Percentiles rank a stretch among this genome's conserved stretches.
Evolutionary conservation across 768 basidiomycete species (phyloP).

Genomic region (Termitomyces sp.): DNA sequence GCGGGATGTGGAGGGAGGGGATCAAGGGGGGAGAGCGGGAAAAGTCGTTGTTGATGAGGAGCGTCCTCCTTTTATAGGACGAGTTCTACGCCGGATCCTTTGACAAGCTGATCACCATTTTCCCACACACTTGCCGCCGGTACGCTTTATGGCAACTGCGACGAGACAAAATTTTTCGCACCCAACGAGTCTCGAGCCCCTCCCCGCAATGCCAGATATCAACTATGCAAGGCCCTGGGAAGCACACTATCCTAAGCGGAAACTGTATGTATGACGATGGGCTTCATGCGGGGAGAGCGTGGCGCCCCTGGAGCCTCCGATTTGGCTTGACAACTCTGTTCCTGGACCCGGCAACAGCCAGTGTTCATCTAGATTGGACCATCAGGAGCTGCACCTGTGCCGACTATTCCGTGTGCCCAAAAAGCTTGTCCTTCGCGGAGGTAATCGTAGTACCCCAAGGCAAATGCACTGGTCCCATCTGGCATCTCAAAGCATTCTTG

Average conservation of each 20-base stretch:
- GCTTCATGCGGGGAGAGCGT: neutral
- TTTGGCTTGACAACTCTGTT: slow-evolving; percentile 2
- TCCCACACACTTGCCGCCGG: slow-evolving; percentile 22
- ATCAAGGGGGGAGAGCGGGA: slow-evolving; percentile 1
- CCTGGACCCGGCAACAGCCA: slow-evolving; percentile 6
- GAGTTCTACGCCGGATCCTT: slow-evolving; percentile 12
- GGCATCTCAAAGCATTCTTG: too few species aligned
- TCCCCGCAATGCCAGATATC: too few species aligned
- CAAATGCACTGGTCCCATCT: neutral
- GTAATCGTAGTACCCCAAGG: too few species aligned
- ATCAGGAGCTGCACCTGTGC: neutral
- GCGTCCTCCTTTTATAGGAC: slow-evolving; percentile 18
- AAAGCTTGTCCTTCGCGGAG: neutral
- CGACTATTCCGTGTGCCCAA: neutral
- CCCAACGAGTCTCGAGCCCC: too few species aligned
- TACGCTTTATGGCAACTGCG: slow-evolving; percentile 12
- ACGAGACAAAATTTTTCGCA: neutral
- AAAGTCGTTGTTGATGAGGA: slow-evolving; percentile 3
- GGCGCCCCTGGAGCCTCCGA: slow-evolving; percentile 8
- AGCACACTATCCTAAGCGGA: neutral
- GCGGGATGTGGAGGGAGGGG: neutral
- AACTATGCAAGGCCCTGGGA: neutral
- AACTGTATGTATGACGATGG: neutral
- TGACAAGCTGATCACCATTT: slow-evolving; percentile 16
- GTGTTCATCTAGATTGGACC: slow-evolving; percentile 4